A percentile compares a stretch with the other conserved stretches of the same genome.
Evolutionary conservation across 2,329 filamentous ascomycete species (phyloP).

Genomic region (Emydomyces testavorans): DNA sequence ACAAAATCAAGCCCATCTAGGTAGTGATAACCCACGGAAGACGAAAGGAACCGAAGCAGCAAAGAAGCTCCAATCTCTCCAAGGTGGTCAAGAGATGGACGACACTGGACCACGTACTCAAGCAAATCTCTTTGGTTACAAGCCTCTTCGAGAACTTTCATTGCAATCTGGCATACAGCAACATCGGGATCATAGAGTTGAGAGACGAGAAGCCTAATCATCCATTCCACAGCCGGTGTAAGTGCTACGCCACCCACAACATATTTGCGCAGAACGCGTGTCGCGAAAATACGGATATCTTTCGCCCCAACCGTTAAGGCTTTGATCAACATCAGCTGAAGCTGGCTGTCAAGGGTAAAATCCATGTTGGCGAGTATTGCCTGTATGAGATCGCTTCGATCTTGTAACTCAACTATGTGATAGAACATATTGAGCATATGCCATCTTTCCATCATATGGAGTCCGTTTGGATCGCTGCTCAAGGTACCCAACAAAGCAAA

Average conservation of each 20-base stretch:
- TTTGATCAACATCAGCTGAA: slow-evolving; percentile 84
- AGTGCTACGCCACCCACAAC: slow-evolving; percentile 48
- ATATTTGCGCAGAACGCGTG: slow-evolving; percentile 76
- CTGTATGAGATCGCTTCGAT: slow-evolving; percentile 83
- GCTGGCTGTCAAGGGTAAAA: slow-evolving; percentile 77
- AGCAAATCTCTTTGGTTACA: slow-evolving; percentile 85
- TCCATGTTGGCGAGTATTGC: slow-evolving; percentile 83
- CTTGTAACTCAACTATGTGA: slow-evolving; percentile 84
- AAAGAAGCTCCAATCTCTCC: slow-evolving; percentile 94
- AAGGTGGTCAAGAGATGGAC: slow-evolving; percentile 84
- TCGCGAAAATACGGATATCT: slow-evolving; percentile 79
- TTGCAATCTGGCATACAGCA: slow-evolving; percentile 87
- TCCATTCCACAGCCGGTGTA: slow-evolving; percentile 59
- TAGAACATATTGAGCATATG: slow-evolving; percentile 99
- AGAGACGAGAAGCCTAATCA: slow-evolving; percentile 91
- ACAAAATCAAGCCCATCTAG: slow-evolving; percentile 95
- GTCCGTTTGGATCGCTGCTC: slow-evolving; percentile 67
- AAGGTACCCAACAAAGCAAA: slow-evolving; percentile 84
- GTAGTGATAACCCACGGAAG: slow-evolving; percentile 95
- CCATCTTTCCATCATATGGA: slow-evolving; percentile 88
- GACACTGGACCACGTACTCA: slow-evolving; percentile 93
- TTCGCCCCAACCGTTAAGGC: slow-evolving; percentile 85
- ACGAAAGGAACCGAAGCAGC: slow-evolving; percentile 82
- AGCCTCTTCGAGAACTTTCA: slow-evolving; percentile 94
- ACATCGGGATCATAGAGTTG: slow-evolving; percentile 96